phyloP scores from a whole-genome alignment of 176 grass and related monocot species.

The Metroxylon sagu region DNA sequence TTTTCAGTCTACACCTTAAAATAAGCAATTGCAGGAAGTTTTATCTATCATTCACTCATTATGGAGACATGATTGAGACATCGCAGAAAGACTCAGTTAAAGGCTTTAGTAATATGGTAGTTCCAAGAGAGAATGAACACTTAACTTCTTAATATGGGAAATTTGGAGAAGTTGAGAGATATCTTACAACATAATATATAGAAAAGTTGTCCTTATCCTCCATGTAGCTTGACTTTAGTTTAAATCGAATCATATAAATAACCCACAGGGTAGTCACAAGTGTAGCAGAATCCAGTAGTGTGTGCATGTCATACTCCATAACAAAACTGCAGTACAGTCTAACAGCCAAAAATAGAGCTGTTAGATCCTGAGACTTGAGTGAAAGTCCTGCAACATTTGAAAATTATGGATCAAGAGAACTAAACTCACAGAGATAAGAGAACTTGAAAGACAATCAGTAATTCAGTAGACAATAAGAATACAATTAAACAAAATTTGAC shows the following conservation, averaged over 20 bases:
- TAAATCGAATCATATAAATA: constrained; percentile 18
- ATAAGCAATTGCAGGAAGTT: too few species aligned
- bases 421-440: not conserved
- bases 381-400: constrained; percentile 9
- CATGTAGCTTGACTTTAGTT: constrained; percentile 16
- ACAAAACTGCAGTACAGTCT: constrained; percentile 21
- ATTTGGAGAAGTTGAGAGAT: not conserved
- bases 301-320: constrained; percentile 16
- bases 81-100: too few species aligned
- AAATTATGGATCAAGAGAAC: not conserved
- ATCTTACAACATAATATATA: constrained; percentile 11
- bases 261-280: constrained; percentile 19
- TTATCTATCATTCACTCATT: too few species aligned
- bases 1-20: too few species aligned
- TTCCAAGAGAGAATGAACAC: too few species aligned
- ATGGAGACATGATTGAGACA: too few species aligned
- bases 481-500: too few species aligned
- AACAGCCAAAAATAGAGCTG: constrained; percentile 15
- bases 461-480: too few species aligned
- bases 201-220: constrained; percentile 21
- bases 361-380: constrained; percentile 20
- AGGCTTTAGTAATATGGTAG: too few species aligned
- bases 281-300: constrained; percentile 13
- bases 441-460: not conserved
- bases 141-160: not conserved